Base-by-base conservation (phyloP, 495 filamentous ascomycete species). In the Haplographium delicatum region DNA sequence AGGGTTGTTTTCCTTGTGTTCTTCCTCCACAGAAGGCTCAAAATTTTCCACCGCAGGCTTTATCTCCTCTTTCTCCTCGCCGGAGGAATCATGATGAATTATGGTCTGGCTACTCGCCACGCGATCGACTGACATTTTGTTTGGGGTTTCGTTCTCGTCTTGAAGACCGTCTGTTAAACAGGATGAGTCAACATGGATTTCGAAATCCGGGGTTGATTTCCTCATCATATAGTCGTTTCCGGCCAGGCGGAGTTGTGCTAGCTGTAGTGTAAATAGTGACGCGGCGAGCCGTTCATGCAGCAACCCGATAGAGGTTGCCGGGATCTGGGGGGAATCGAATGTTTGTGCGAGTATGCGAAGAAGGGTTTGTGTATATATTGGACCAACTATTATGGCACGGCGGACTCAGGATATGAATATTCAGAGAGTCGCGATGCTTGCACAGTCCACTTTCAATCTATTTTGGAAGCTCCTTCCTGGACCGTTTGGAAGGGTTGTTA, bases 121-220 rank as follows among this genome's bases (percentile, higher is more conserved):
- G 15, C 51, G 20, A 30, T 61, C 58, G 1, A 47, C 6, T 24
- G 52, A 44, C 42, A 62, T 54, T 8, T 22, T 13, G 31, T 49
- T 51, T 25, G 47, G 47, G 19, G 39, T 51, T 33, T 22, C 11
- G 41, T 42, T 56, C 20, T 62, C 59, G 30, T 67, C 58, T 44
- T 68, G 54, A 49, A 66, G 66, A 20, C 63, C 62, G 4, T 62
- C 62, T 47, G 54, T 66, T 38, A 67, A 52, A 44, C 67, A 72
- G 25, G 67, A 71, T 5, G 58, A 48, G 55, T 73, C 68, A 47
- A 71, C 65, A 64, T 68, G 66, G 45, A 70, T 72, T 9, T 70
- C 56, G 37, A 73, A 72, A 31, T 71, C 64, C 49, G 59, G 45
- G 18, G 59, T 55, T 39, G 58, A 40, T 47, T 57, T 59, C 55